phyloP scores from a whole-genome alignment of 768 basidiomycete species.

The Naganishia friedmannii region DNA sequence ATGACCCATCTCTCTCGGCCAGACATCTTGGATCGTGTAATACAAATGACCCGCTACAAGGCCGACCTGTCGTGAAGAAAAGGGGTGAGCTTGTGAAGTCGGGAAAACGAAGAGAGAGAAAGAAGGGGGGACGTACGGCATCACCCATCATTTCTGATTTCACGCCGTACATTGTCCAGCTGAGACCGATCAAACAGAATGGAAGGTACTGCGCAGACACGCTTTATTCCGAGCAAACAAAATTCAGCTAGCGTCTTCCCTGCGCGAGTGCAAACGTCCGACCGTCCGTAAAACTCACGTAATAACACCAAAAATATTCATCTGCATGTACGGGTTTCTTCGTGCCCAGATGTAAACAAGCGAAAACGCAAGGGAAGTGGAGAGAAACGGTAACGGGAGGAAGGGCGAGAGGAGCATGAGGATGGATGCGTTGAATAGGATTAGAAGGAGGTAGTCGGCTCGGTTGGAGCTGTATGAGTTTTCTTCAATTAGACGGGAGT shows the following conservation, averaged over 20 bases:
- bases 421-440: conserved; percentile 76
- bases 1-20: conserved; percentile 51
- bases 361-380: conserved; percentile 86
- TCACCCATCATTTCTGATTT: conserved; percentile 47
- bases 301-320: conserved; percentile 89
- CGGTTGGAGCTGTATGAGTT: conserved; percentile 85
- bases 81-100: neutral
- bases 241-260: no score
- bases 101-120: neutral
- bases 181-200: conserved; percentile 80
- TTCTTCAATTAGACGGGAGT: conserved; percentile 94
- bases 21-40: conserved; percentile 50
- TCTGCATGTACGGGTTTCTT: conserved; percentile 88
- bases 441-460: conserved; percentile 94
- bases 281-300: conserved; percentile 54
- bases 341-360: conserved; percentile 97
- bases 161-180: conserved; percentile 53
- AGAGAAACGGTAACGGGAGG: conserved; percentile 88
- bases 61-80: conserved; percentile 37
- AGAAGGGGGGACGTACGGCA: conserved; percentile 37
- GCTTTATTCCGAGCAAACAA: conserved; percentile 28
- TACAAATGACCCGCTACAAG: conserved; percentile 50
- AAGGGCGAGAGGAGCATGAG: conserved; percentile 83
- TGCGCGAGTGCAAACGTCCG: neutral
- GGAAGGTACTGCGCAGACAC: conserved; percentile 96